Evolutionary conservation across 2,329 filamentous ascomycete species (phyloP), one percentile per base, ranked within the genome.

Genomic region (Cladophialophora bantiana): DNA sequence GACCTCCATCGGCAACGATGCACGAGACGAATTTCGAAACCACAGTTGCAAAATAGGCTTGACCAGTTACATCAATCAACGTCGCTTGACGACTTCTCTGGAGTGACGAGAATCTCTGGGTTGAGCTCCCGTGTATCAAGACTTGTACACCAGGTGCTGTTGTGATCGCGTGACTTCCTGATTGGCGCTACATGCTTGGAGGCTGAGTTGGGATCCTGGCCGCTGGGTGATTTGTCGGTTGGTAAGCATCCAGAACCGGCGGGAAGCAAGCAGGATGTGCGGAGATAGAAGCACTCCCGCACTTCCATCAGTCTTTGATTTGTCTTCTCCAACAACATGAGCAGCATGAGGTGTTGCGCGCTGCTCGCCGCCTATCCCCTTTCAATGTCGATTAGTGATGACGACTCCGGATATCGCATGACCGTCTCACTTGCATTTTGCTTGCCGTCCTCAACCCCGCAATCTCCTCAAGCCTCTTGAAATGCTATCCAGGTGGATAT

Each of bases 401-500:
- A 26, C 18, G 12, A 9, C 42, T 20, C 26, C 18, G 20, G 18
- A 10, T 48, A 26, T n/a, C n/a, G 52, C 45, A 53, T 40, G 10
- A 20, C 34, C 32, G n/a, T 61, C 34, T 54, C 45, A 61, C 58
- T 36, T 34, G 32, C 34, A 35, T 32, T 9, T 18, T 26, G 26
- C 34, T n/a, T 31, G 9, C 45, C n/a, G 13, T 13, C 4, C 26
- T 68, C 59, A 70, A n/a, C 66, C 68, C 26, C 68, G 63, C n/a
- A 68, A 55, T 42, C 31, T 59, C 40, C 68, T 64, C 20, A 70
- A n/a, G 13, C 60, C 60, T 2, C 62, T 59, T 1, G 65, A 59
- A 40, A 70, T 65, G 53, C 62, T 65, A 35, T 66, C 63, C 42
- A 70, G 63, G 55, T 68, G 60, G 31, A 68, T 38, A 45, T 70